phyloP scores from a whole-genome alignment of 106 monocot genomes.

The Dendrobium huoshanense region DNA sequence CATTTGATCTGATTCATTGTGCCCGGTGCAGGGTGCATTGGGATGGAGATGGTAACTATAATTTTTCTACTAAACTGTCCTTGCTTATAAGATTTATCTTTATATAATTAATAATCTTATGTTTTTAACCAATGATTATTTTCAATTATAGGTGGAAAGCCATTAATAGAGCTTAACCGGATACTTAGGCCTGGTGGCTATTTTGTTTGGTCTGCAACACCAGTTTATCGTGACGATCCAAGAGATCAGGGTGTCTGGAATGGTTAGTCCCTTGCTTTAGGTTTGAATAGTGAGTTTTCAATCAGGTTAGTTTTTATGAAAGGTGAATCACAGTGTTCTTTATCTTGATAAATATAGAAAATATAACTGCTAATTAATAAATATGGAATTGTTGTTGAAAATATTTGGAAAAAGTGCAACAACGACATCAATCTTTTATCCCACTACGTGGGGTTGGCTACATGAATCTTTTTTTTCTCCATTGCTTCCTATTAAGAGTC shows the following conservation, averaged over 20 bases:
- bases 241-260: slow-evolving; percentile 68
- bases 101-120: slow-evolving; percentile 5
- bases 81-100: background rate
- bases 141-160: slow-evolving; percentile 62
- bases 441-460: too few relatives aligned
- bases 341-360: background rate
- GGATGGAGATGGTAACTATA: slow-evolving; percentile 78
- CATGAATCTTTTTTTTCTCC: too few relatives aligned
- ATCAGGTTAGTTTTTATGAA: background rate
- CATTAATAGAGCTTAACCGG: slow-evolving; percentile 89
- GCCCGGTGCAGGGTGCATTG: slow-evolving; percentile 84
- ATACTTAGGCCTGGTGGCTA: slow-evolving; percentile 85
- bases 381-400: background rate
- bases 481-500: too few relatives aligned
- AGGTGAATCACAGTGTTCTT: background rate
- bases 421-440: too few relatives aligned
- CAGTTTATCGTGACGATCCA: slow-evolving; percentile 73
- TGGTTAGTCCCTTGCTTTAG: slow-evolving; percentile 41
- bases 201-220: slow-evolving; percentile 97
- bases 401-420: background rate
- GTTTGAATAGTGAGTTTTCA: background rate
- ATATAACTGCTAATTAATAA: background rate
- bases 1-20: slow-evolving; percentile 84
- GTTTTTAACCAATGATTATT: background rate
- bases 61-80: background rate